phyloP scores from a whole-genome alignment of 2,329 filamentous ascomycete species.

The Colletotrichum endophyticum region DNA sequence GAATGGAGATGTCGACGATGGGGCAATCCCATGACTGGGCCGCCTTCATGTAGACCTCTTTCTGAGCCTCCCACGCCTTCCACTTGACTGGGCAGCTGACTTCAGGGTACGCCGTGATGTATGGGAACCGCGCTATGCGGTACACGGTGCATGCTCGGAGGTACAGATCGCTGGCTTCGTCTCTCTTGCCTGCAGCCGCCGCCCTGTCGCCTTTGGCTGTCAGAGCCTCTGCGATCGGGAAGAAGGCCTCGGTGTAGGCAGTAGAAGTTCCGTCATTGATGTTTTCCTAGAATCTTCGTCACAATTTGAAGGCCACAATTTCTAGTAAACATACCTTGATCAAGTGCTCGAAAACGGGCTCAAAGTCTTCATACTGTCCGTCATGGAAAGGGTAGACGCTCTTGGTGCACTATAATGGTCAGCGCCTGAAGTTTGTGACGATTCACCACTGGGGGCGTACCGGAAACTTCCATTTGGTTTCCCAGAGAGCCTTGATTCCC shows the following conservation, averaged over 20 bases:
- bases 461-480: conserved; percentile 76
- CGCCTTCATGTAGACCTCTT: conserved; percentile 65
- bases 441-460: conserved; percentile 42
- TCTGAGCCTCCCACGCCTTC: conserved; percentile 69
- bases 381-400: conserved; percentile 79
- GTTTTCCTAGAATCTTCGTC: conserved; percentile 41
- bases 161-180: conserved; percentile 65
- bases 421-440: neutral
- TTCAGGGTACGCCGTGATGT: conserved; percentile 45
- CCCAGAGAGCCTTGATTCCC: conserved; percentile 70
- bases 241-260: conserved; percentile 68
- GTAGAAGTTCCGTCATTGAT: conserved; percentile 70
- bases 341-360: conserved; percentile 69
- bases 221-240: conserved; percentile 65
- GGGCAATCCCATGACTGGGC: conserved; percentile 58
- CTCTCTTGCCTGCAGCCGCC: conserved; percentile 49
- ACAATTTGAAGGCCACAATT: neutral
- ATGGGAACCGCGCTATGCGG: conserved; percentile 75
- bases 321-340: conserved; percentile 47
- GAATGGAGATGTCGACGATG: conserved; percentile 65
- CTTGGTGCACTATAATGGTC: conserved; percentile 52
- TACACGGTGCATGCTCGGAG: conserved; percentile 76
- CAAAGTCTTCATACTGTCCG: conserved; percentile 70
- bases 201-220: conserved; percentile 56
- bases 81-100: conserved; percentile 55